A percentile compares a stretch with the other conserved stretches of the same genome.
These are phyloP conservation scores for Calonectria multiphialidica DNA, from an alignment of 2,329 filamentous ascomycete species.

Conservation along the genomic window DNA sequence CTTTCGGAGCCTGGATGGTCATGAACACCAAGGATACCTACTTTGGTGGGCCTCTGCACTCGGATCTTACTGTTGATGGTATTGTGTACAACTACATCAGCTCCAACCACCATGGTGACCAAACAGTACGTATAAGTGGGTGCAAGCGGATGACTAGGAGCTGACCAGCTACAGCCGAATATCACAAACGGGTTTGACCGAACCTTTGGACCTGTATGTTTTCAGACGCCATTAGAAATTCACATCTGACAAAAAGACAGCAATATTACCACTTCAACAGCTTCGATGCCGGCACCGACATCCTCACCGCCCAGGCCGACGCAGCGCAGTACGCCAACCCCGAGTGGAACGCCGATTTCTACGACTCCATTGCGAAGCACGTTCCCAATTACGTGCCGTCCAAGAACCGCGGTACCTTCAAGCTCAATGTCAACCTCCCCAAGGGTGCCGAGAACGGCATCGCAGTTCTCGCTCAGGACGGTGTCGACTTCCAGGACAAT, in stretches of 20 bases:
- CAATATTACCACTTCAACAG: slow-evolving; percentile 74
- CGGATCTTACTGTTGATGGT: slow-evolving; percentile 72
- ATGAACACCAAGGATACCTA: slow-evolving; percentile 75
- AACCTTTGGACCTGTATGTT: slow-evolving; percentile 68
- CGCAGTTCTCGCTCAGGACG: slow-evolving; percentile 61
- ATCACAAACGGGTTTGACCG: slow-evolving; percentile 74
- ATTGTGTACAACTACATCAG: slow-evolving; percentile 75
- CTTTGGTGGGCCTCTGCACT: slow-evolving; percentile 72
- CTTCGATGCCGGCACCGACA: slow-evolving; percentile 57
- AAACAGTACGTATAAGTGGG: slow-evolving; percentile 49
- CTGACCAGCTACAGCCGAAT: slow-evolving; percentile 57
- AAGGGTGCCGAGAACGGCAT: slow-evolving; percentile 62
- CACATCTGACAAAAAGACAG: slow-evolving; percentile 25
- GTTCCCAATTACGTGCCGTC: slow-evolving; percentile 71
- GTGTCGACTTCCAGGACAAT: slow-evolving; percentile 54
- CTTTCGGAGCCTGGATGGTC: slow-evolving; percentile 72
- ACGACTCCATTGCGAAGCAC: slow-evolving; percentile 71
- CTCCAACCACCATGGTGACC: slow-evolving; percentile 73
- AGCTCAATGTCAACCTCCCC: slow-evolving; percentile 64
- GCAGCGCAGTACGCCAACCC: slow-evolving; percentile 64
- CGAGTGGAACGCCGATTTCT: slow-evolving; percentile 70
- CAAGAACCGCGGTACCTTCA: slow-evolving; percentile 61
- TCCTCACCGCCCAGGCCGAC: slow-evolving; percentile 64
- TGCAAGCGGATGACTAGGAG: not conserved
- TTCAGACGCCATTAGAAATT: not conserved